phyloP scores from a whole-genome alignment of 148 eudicot genomes.

The Dysphania ambrosioides region DNA sequence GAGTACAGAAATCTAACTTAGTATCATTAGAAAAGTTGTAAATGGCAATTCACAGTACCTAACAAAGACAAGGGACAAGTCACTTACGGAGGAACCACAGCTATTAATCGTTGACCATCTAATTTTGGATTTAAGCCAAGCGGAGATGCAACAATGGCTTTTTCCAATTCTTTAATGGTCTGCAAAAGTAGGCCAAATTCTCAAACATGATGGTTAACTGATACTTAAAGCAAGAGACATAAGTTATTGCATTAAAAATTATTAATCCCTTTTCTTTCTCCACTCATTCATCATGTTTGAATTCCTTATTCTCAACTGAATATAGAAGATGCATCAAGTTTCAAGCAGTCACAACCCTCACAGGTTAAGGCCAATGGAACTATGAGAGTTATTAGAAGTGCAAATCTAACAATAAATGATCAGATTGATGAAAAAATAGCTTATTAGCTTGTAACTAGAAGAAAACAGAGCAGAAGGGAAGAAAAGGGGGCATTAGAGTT shows the following conservation, averaged over 20 bases:
- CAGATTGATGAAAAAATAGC: too few species aligned
- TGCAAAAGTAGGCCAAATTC: conserved; percentile 32
- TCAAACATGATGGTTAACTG: neutral
- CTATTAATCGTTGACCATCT: conserved; percentile 67
- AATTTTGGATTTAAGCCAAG: conserved; percentile 76
- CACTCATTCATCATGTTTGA: neutral
- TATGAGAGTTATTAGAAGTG: neutral
- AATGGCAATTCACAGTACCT: neutral
- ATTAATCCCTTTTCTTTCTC: neutral
- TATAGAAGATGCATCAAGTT: conserved; percentile 3
- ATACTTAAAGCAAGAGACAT: neutral
- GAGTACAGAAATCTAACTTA: neutral
- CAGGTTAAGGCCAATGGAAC: neutral
- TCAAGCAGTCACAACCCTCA: neutral
- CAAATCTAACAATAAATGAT: too few species aligned
- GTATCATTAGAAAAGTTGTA: neutral
- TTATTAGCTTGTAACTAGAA: neutral
- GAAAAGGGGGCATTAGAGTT: neutral
- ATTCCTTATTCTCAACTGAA: neutral
- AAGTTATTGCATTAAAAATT: neutral
- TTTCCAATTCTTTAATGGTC: conserved; percentile 81
- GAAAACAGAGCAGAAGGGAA: neutral
- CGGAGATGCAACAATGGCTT: conserved; percentile 81
- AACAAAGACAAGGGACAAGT: conserved; percentile 8
- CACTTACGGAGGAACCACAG: conserved; percentile 79